These are phyloP conservation scores for Mucor irregularis DNA, from an alignment of 371 early-diverging fungal species.

Conservation along the genomic window DNA sequence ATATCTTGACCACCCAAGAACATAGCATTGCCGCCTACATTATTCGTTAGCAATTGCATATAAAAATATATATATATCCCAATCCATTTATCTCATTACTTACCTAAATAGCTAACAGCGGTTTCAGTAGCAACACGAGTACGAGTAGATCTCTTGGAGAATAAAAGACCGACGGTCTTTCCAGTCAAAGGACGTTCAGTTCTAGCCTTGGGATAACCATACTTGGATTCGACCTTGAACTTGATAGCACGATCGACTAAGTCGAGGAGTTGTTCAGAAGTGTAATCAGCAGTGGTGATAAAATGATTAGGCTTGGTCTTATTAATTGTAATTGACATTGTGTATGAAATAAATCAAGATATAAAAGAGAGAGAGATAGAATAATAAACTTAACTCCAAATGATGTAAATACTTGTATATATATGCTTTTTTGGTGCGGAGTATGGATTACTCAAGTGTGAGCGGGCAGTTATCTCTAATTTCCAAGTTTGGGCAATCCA, in stretches of 20 bases:
- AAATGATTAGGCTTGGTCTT: constrained; percentile 44
- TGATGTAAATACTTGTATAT: background rate
- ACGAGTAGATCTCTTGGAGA: constrained; percentile 93
- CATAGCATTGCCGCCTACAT: constrained; percentile 88
- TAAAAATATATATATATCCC: background rate
- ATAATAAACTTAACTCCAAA: background rate
- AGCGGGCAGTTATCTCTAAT: constrained; percentile 9
- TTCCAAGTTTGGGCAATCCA: background rate
- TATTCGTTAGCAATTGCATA: background rate
- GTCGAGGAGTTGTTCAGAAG: constrained; percentile 46
- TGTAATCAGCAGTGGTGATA: constrained; percentile 50
- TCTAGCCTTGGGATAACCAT: constrained; percentile 29
- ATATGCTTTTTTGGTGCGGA: constrained; percentile 2
- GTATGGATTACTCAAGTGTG: constrained; percentile 1
- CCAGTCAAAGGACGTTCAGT: constrained; percentile 67
- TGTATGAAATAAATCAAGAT: background rate
- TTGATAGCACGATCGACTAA: constrained; percentile 43
- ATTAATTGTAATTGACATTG: constrained; percentile 17
- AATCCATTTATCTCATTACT: background rate
- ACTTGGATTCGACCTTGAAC: constrained; percentile 48
- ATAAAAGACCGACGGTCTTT: constrained; percentile 83
- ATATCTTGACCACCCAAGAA: constrained; percentile 93
- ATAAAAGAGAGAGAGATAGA: background rate
- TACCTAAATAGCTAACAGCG: constrained; percentile 83
- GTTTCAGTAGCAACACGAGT: constrained; percentile 95